Evolutionary conservation across 2,329 filamentous ascomycete genomes (phyloP).

Genomic region (Malbranchea cinnamomea): DNA sequence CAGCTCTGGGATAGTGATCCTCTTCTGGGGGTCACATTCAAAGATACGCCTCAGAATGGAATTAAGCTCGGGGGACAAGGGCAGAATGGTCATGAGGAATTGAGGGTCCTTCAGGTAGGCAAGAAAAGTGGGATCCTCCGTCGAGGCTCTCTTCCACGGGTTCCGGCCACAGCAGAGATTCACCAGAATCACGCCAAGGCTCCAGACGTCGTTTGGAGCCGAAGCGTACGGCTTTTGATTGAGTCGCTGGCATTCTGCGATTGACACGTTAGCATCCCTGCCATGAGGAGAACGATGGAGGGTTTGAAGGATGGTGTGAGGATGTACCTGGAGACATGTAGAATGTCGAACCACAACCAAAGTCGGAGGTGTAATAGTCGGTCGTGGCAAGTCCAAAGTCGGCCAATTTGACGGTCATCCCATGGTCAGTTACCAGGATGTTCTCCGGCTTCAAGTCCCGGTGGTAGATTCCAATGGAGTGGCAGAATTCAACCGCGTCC

Average conservation of each 20-base stretch:
- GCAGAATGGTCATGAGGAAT: conserved; percentile 86
- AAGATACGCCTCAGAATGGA: conserved; percentile 78
- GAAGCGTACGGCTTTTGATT: conserved; percentile 65
- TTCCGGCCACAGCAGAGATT: conserved; percentile 97
- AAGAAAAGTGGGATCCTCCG: conserved; percentile 87
- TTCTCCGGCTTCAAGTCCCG: conserved; percentile 97
- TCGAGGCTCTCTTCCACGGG: conserved; percentile 92
- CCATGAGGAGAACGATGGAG: conserved; percentile 6
- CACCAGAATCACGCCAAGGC: conserved; percentile 91
- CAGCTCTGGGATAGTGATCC: conserved; percentile 70
- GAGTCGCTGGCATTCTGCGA: conserved; percentile 73
- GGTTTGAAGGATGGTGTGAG: conserved; percentile 8
- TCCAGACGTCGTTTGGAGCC: conserved; percentile 94
- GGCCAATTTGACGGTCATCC: conserved; percentile 83
- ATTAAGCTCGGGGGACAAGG: conserved; percentile 79
- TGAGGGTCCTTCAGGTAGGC: conserved; percentile 72
- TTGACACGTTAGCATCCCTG: conserved; percentile 11
- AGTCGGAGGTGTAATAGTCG: conserved; percentile 73
- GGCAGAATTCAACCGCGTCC: conserved; percentile 93
- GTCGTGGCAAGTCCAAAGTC: conserved; percentile 93
- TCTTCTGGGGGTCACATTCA: conserved; percentile 64
- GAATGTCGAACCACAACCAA: conserved; percentile 94
- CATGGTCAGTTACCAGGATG: conserved; percentile 77
- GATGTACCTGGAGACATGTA: conserved; percentile 97
- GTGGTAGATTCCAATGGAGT: conserved; percentile 87